Conservation (phyloP, 2,329 filamentous ascomycete species). For the Arthrobotrys musiformis region DNA sequence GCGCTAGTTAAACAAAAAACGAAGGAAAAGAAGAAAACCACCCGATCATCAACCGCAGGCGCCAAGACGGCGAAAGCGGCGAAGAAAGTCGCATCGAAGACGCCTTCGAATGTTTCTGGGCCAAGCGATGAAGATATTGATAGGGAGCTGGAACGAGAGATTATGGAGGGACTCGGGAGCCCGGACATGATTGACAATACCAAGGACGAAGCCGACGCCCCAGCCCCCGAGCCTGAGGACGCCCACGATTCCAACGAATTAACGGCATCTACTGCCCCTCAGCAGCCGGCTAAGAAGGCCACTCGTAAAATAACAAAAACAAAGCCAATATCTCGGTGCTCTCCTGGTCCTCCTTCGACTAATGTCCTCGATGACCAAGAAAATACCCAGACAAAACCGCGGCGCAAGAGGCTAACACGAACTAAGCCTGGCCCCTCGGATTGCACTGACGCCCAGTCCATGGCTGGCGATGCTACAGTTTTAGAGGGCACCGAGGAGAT, state of each 20-base stretch:
- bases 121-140: conserved; percentile 74
- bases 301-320: conserved; percentile 65
- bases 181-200: conserved; percentile 62
- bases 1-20: background rate
- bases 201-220: conserved; percentile 64
- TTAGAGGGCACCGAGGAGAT: background rate
- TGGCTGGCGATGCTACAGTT: background rate
- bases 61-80: conserved; percentile 56
- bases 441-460: background rate
- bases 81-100: conserved; percentile 9
- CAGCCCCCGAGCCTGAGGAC: conserved; percentile 59
- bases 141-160: conserved; percentile 72
- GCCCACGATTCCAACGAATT: conserved; percentile 57
- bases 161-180: conserved; percentile 67
- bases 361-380: conserved; percentile 46
- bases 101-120: background rate
- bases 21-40: conserved; percentile 63
- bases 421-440: background rate
- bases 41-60: conserved; percentile 65
- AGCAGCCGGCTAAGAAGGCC: conserved; percentile 66
- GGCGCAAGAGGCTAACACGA: conserved; percentile 16
- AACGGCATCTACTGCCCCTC: conserved; percentile 62
- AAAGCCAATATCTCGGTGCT: conserved; percentile 57
- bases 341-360: conserved; percentile 56
- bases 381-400: background rate